Percentiles rank a stretch among this genome's conserved stretches.
These are phyloP conservation scores for Mycocentrospora acerina DNA, from an alignment of 2,329 filamentous ascomycete species.

Conservation along the genomic window DNA sequence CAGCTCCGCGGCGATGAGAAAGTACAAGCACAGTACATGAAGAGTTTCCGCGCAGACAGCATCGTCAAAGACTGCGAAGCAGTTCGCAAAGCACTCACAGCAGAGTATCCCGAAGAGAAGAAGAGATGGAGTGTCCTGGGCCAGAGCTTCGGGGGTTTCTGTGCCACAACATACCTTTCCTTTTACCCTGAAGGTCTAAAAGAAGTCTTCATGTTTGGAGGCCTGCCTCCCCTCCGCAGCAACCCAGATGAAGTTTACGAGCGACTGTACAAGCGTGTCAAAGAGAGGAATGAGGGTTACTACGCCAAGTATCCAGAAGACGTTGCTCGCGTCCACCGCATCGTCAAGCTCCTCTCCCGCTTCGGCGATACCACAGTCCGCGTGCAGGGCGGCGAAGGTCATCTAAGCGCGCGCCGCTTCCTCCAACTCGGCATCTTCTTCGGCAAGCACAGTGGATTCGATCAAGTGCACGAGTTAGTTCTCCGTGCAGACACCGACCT, in stretches of 20 bases:
- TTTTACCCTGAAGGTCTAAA: conserved; percentile 73
- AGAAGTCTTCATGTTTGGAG: conserved; percentile 82
- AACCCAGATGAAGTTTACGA: conserved; percentile 74
- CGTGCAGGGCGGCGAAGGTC: conserved; percentile 69
- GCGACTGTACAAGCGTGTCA: conserved; percentile 68
- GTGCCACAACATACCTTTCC: conserved; percentile 79
- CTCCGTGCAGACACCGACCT: conserved; percentile 72
- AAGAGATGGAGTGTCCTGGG: conserved; percentile 84
- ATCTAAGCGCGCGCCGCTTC: conserved; percentile 71
- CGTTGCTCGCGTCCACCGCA: conserved; percentile 63
- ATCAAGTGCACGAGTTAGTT: conserved; percentile 57
- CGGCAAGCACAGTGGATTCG: conserved; percentile 64
- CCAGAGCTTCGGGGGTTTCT: conserved; percentile 91
- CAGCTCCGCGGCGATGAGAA: conserved; percentile 61
- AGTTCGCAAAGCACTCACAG: conserved; percentile 72
- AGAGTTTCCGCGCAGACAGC: conserved; percentile 82
- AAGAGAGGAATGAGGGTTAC: conserved; percentile 73
- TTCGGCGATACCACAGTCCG: conserved; percentile 59
- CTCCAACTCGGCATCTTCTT: conserved; percentile 77
- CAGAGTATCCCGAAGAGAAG: conserved; percentile 66
- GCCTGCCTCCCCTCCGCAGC: conserved; percentile 74
- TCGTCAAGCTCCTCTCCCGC: conserved; percentile 64
- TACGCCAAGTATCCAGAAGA: conserved; percentile 87
- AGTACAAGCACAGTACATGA: conserved; percentile 78
- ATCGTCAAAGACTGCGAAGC: conserved; percentile 90